Percentiles rank a stretch among this genome's conserved stretches.
These are phyloP conservation scores for Solanum tarijense DNA, from an alignment of 257 asterid species.

Conservation along the genomic window DNA sequence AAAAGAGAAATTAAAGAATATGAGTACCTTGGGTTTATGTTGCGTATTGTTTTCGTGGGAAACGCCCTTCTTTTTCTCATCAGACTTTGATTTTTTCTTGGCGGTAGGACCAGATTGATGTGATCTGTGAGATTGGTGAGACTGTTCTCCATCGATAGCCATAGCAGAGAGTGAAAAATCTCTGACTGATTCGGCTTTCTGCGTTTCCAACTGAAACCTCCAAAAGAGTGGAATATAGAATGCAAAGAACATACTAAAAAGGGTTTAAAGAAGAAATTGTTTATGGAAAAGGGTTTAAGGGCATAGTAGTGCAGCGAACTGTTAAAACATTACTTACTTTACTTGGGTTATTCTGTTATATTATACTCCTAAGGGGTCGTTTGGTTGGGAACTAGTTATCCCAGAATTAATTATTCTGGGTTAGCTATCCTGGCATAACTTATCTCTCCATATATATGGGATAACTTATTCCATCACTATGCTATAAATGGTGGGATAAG, in stretches of 20 bases:
- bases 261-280: background rate
- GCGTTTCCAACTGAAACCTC: background rate
- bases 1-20: background rate
- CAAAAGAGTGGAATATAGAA: background rate
- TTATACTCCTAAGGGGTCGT: too few relatives aligned
- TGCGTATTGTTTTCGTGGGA: conserved; percentile 31
- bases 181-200: background rate
- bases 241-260: background rate
- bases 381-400: too few relatives aligned
- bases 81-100: conserved; percentile 50
- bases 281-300: background rate
- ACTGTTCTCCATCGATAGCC: conserved; percentile 26
- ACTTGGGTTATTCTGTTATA: too few relatives aligned
- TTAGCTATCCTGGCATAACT: too few relatives aligned
- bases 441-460: too few relatives aligned
- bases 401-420: too few relatives aligned
- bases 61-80: conserved; percentile 30
- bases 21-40: conserved; percentile 22
- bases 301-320: too few relatives aligned
- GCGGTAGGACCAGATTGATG: conserved; percentile 65
- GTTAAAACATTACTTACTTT: too few relatives aligned
- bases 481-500: too few relatives aligned
- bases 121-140: conserved; percentile 64
- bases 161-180: background rate
- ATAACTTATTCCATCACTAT: too few relatives aligned